Evolutionary conservation across 441 rosid genomes (phyloP), one percentile per base, ranked within the genome.

Genomic region (Brassica hybrid): DNA sequence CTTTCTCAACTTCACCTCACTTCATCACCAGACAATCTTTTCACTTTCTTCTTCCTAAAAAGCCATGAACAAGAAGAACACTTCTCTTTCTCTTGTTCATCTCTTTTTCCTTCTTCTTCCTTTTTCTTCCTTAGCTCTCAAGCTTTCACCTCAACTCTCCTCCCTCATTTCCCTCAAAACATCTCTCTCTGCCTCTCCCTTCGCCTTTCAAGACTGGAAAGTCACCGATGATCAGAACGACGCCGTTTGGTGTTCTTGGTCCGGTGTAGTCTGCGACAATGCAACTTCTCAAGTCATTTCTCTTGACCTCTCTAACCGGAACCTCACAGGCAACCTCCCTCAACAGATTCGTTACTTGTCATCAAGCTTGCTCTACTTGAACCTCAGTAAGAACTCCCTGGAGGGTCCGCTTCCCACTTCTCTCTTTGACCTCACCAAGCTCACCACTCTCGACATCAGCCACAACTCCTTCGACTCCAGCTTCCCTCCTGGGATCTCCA

Each of bases 191-290:
- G 90, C 82, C 77, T 89, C 96, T 65, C 77, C 67, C 48, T 76
- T 82, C 36, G 81, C 91, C 21, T 87, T 95, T 78, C 80, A 74
- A 19, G 97, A 86, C 75, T 95, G 99, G 99, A 85, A 88, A 61
- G 9, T 62, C 23, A 7, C 83, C 1, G 50, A 25, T 74, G 74
- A 14, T 25, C 83, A 82, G 23, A 74, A 34, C 79, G 82, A 72
- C 38, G 83, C 87, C 2, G 80, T 72, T 71, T 90, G 97, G 97
- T 93, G 99, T 72, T 83, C 93, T 9, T 95, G 99, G 99, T 86
- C 96, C 0, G 98, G 98, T 7, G 69, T 95, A 57, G 72, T 84
- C 41, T 95, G 99, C 63, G 83, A 85, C 71, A 86, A 76, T 45
- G 67, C 79, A 7, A 84, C 94, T 2, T 32, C 84, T 79, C 93